phyloP scores from a whole-genome alignment of 1,284 basidiomycete species.

The Rhodotorula sp. region DNA sequence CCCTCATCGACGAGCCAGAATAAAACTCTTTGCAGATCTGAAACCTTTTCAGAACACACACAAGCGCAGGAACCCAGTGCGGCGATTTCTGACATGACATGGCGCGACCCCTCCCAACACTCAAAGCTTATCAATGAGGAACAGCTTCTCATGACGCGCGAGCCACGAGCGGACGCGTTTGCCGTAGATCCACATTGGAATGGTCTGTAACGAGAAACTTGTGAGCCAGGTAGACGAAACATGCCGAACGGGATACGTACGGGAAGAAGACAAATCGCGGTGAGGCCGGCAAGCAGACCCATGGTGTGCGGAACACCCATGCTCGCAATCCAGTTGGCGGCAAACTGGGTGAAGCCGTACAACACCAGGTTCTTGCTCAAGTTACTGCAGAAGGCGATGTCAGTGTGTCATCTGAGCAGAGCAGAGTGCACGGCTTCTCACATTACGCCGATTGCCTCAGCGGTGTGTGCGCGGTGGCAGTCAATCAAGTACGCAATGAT shows the following conservation, averaged over 20 bases:
- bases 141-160: constrained; percentile 7
- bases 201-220: neutral
- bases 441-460: constrained; percentile 55
- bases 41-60: too few species aligned
- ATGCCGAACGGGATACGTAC: too few species aligned
- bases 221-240: neutral
- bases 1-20: too few species aligned
- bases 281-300: constrained; percentile 5
- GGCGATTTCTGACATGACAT: too few species aligned
- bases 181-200: constrained; percentile 12
- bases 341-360: constrained; percentile 56
- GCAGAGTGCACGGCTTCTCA: neutral
- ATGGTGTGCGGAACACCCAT: constrained; percentile 4
- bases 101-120: too few species aligned
- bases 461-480: constrained; percentile 53
- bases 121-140: neutral
- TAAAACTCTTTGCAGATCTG: too few species aligned
- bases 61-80: too few species aligned
- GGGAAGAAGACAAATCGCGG: neutral
- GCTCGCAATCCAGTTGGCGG: neutral
- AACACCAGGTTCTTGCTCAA: constrained; percentile 44
- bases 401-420: too few species aligned
- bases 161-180: constrained; percentile 14
- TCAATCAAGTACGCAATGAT: constrained; percentile 57
- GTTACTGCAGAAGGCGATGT: constrained; percentile 43